These are phyloP conservation scores for Candida broadrunensis DNA, from an alignment of 805 yeast species.

Conservation along the genomic window DNA sequence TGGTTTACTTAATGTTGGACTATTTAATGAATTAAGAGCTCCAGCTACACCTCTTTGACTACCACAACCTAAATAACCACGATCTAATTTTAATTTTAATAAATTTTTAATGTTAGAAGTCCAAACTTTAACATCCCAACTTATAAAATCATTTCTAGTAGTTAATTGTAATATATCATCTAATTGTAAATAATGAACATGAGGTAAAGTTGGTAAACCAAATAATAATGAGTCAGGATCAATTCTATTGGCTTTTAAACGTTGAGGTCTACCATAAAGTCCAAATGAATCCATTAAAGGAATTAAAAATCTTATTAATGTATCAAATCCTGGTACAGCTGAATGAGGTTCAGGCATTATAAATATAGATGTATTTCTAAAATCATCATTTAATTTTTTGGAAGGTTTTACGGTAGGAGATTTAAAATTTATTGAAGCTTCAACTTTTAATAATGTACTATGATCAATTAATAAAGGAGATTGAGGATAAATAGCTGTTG, in stretches of 20 bases:
- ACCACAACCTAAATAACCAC: constrained; percentile 76
- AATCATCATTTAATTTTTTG: constrained; percentile 28
- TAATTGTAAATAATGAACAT: constrained; percentile 40
- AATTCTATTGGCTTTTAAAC: constrained; percentile 40
- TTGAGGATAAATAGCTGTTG: constrained; percentile 92
- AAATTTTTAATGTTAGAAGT: constrained; percentile 24
- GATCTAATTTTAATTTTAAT: constrained; percentile 32
- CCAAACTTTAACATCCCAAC: constrained; percentile 40
- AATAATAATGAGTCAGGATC: constrained; percentile 40
- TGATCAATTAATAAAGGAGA: constrained; percentile 76
- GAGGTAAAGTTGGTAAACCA: constrained; percentile 45
- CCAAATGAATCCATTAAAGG: constrained; percentile 44
- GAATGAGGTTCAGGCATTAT: constrained; percentile 45
- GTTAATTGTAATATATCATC: constrained; percentile 24
- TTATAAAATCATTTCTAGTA: constrained; percentile 20
- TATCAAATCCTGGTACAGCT: constrained; percentile 48
- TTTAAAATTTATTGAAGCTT: constrained; percentile 68
- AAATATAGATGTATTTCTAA: constrained; percentile 40
- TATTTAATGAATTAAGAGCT: constrained; percentile 54
- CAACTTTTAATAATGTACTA: constrained; percentile 84
- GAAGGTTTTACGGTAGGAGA: constrained; percentile 37
- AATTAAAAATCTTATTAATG: constrained; percentile 41
- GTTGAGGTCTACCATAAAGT: constrained; percentile 43
- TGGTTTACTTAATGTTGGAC: no score
- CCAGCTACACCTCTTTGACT: constrained; percentile 60